These are phyloP conservation scores for Astragalus membranaceus DNA, from an alignment of 306 rosid genomes.

Conservation along the genomic window DNA sequence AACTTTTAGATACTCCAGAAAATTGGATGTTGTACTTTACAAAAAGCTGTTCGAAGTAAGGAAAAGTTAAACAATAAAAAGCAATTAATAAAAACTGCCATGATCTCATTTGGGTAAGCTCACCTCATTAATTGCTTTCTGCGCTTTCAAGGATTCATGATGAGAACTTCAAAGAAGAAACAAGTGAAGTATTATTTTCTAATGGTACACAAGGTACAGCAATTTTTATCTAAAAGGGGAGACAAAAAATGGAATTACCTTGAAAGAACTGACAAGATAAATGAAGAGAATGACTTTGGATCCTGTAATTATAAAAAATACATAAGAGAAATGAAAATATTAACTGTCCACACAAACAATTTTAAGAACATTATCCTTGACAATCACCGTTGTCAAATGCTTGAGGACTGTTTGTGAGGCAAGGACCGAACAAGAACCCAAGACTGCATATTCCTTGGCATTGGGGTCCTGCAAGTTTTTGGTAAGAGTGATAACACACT, in stretches of 20 bases:
- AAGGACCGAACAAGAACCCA: slow-evolving; percentile 96
- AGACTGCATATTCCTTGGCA: slow-evolving; percentile 75
- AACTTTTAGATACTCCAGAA: slow-evolving; percentile 91
- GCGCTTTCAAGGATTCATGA: slow-evolving; percentile 94
- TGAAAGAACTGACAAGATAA: slow-evolving; percentile 81
- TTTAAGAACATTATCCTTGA: slow-evolving; percentile 20
- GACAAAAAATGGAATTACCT: slow-evolving; percentile 48
- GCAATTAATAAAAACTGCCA: slow-evolving; percentile 13
- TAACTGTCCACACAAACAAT: slow-evolving; percentile 15
- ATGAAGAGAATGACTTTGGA: slow-evolving; percentile 69
- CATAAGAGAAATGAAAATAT: slow-evolving; percentile 20
- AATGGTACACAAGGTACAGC: not conserved
- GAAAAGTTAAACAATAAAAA: slow-evolving; percentile 22
- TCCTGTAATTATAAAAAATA: slow-evolving; percentile 57
- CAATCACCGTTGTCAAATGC: slow-evolving; percentile 77
- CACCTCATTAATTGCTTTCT: slow-evolving; percentile 97
- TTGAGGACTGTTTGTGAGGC: slow-evolving; percentile 84
- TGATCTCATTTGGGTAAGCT: slow-evolving; percentile 18
- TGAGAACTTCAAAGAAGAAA: slow-evolving; percentile 75
- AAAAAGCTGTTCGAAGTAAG: slow-evolving; percentile 69
- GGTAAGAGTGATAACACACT: slow-evolving; percentile 75
- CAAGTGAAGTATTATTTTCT: slow-evolving; percentile 19
- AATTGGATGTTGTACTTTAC: slow-evolving; percentile 96
- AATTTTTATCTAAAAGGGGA: slow-evolving; percentile 9
- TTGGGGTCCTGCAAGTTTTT: slow-evolving; percentile 53